Evolutionary conservation across 495 filamentous ascomycete genomes (phyloP), one percentile per base, ranked within the genome.

Genomic region (Tuber umbilicatum): DNA sequence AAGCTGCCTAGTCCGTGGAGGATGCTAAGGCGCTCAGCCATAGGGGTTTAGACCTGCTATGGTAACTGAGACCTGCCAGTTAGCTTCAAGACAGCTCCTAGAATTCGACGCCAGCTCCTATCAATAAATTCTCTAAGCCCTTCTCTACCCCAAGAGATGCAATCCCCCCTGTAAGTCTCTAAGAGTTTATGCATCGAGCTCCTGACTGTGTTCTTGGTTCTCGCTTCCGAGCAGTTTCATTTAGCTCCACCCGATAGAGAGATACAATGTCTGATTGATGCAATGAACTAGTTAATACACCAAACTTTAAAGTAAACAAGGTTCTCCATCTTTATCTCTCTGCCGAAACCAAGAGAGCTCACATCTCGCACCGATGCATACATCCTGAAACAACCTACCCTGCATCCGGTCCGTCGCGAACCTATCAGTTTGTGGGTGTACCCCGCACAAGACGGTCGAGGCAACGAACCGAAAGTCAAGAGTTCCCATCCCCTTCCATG

Each of bases 281-380:
- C 55, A 64, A 64, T 35, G 35, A 35, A 64, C n/a, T 64, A 64
- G 55, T 35, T 35, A 64, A 64, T 27, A 64, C 55, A 64, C 55
- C 55, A 64, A 64, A 64, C 55, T 64, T 64, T 64, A 64, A 35
- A 35, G 55, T 64, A 64, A 64, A 64, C 55, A 64, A 35, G 55
- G 27, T 64, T 64, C 55, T 19, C 55, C 27, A 64, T 31, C 55
- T 64, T 64, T 64, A 31, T 5, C 27, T 27, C 55, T 35, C 27
- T 31, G 14, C 0, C 27, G 12, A 64, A 64, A 27, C 21, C 9
- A 60, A 60, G 55, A 64, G 55, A 64, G 55, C 55, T 35, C 55
- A 64, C 55, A 64, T 64, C 55, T 35, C 55, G 27, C 35, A 31
- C n/a, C 27, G 55, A 60, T 35, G 55, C 27, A 31, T 35, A 64